These are phyloP conservation scores for Russula vinacea DNA, from an alignment of 768 basidiomycete genomes.

Conservation along the genomic window DNA sequence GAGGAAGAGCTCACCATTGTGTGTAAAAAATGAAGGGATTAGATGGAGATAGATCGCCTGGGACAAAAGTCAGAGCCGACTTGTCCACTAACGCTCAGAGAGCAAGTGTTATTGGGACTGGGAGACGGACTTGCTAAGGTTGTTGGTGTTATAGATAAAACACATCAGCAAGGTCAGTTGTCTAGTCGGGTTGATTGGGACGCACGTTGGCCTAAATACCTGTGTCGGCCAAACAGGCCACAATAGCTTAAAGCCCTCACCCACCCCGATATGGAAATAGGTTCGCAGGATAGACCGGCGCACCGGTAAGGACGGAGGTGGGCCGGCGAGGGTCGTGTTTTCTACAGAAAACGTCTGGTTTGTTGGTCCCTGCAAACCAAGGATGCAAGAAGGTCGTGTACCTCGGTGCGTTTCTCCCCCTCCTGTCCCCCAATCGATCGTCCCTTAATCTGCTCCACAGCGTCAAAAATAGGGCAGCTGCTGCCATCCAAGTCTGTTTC, in stretches of 20 bases:
- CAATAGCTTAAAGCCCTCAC: conserved; percentile 29
- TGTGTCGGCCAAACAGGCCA: conserved; percentile 21
- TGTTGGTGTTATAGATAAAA: conserved; percentile 25
- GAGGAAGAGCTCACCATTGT: conserved; percentile 18
- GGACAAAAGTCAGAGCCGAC: conserved; percentile 29
- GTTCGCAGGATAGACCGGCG: conserved; percentile 10
- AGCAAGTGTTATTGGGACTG: conserved; percentile 32
- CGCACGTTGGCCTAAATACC: conserved; percentile 29
- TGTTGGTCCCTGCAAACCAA: not conserved
- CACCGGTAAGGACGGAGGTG: not conserved
- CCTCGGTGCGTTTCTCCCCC: conserved; percentile 50
- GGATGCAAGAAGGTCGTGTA: conserved; percentile 81
- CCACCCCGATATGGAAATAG: not conserved
- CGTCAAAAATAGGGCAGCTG: conserved; percentile 95
- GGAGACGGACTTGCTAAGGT: conserved; percentile 25
- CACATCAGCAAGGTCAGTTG: conserved; percentile 28
- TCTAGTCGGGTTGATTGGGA: conserved; percentile 16
- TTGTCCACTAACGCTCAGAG: conserved; percentile 30
- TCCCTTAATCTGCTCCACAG: conserved; percentile 39
- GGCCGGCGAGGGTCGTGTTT: not conserved
- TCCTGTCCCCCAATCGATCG: not conserved
- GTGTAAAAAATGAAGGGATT: not conserved
- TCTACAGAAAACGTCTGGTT: not conserved
- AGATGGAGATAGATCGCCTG: conserved; percentile 19
- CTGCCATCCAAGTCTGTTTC: conserved; percentile 75